Percentiles rank a stretch among this genome's conserved stretches.
Conservation (phyloP, 257 asterid species). For the Cordia subcordata region DNA sequence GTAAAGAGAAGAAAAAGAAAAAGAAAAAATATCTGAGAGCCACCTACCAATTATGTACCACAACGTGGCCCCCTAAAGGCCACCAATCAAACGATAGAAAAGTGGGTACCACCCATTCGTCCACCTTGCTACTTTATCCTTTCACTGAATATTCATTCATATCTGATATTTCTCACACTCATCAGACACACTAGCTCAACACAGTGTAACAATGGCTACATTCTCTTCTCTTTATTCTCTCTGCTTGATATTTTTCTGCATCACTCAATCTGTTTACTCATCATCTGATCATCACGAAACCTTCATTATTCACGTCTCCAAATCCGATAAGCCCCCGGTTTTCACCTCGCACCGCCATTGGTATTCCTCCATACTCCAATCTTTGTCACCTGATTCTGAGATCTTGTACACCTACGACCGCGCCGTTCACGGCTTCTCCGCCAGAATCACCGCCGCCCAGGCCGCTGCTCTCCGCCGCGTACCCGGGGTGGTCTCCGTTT, state of each 20-base stretch:
- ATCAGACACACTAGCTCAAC: neutral
- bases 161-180: neutral
- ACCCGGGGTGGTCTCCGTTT: conserved; percentile 60
- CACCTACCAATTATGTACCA: neutral
- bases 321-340: conserved; percentile 49
- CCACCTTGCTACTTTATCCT: neutral
- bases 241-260: no score
- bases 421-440: conserved; percentile 76
- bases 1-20: no score
- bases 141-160: neutral
- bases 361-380: conserved; percentile 62
- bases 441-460: conserved; percentile 48
- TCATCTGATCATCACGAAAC: conserved; percentile 47
- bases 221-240: conserved; percentile 16
- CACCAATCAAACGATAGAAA: neutral
- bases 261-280: conserved; percentile 1
- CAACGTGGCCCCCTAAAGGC: neutral
- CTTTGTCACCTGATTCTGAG: conserved; percentile 52
- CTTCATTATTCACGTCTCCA: conserved; percentile 73
- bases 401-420: conserved; percentile 66
- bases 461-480: conserved; percentile 43
- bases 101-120: neutral
- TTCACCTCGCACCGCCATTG: conserved; percentile 73
- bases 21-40: neutral
- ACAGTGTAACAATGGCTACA: conserved; percentile 13